These are phyloP conservation scores for Euphorbia pulcherrima DNA, from an alignment of 345 rosid genomes.

Conservation along the genomic window DNA sequence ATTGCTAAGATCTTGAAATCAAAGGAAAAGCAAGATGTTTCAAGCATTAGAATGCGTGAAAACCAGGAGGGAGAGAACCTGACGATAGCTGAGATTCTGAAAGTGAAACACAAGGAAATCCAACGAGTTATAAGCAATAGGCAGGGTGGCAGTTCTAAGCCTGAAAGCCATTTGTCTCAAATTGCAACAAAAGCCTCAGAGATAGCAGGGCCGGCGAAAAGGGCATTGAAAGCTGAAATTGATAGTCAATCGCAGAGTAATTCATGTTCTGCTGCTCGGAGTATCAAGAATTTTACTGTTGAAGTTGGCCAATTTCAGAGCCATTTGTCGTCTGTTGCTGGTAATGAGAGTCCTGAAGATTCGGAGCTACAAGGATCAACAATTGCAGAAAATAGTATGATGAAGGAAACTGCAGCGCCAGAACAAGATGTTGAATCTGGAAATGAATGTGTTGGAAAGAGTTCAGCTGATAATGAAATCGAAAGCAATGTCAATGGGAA, in stretches of 20 bases:
- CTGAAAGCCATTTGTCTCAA: too few relatives aligned
- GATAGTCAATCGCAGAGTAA: too few relatives aligned
- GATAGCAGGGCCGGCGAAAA: neutral
- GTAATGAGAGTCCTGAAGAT: neutral
- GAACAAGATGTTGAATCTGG: slow-evolving; percentile 2
- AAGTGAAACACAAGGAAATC: too few relatives aligned
- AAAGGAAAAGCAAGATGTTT: too few relatives aligned
- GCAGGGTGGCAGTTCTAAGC: too few relatives aligned
- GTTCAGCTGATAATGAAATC: too few relatives aligned
- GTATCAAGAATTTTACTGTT: neutral
- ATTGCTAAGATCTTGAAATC: neutral
- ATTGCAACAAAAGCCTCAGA: neutral
- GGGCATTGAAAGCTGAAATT: neutral
- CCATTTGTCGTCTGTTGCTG: slow-evolving; percentile 4
- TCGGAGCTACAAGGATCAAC: neutral
- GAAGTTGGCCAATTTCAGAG: too few relatives aligned
- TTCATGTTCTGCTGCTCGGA: too few relatives aligned
- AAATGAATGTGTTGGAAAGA: too few relatives aligned
- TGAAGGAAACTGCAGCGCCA: neutral
- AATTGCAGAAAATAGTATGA: neutral
- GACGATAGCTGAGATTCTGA: neutral
- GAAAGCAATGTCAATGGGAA: too few relatives aligned
- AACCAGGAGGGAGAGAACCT: neutral
- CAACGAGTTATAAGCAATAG: too few relatives aligned
- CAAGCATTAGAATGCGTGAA: too few relatives aligned